These are phyloP conservation scores for Populus nigra DNA, from an alignment of 345 rosid genomes.

Conservation along the genomic window DNA sequence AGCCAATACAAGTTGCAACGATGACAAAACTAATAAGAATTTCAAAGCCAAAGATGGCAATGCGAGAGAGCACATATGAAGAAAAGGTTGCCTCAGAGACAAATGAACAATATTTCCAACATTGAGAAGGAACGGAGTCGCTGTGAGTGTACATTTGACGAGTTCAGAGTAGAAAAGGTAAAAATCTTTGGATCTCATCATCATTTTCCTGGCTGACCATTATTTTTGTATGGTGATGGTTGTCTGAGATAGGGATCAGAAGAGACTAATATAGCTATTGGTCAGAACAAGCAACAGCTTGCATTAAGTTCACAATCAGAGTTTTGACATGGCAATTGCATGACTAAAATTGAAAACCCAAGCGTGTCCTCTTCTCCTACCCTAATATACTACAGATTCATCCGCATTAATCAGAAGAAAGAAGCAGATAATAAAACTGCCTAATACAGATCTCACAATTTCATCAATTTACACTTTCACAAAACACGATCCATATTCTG, in stretches of 20 bases:
- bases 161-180: not conserved
- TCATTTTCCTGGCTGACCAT: not conserved
- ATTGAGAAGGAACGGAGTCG: not conserved
- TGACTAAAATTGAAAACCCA: not conserved
- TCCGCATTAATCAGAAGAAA: not conserved
- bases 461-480: not conserved
- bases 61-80: not conserved
- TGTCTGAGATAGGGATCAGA: not conserved
- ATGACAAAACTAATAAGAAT: not conserved
- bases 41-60: not conserved
- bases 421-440: not conserved
- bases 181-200: not conserved
- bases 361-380: not conserved
- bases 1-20: not conserved
- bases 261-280: not conserved
- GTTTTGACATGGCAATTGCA: not conserved
- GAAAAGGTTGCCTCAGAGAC: not conserved
- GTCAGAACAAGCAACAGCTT: not conserved
- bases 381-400: not conserved
- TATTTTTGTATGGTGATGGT: not conserved
- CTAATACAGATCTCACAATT: not conserved
- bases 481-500: not conserved
- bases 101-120: not conserved
- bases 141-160: not conserved
- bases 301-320: not conserved